Base-by-base conservation (phyloP, 2,329 filamentous ascomycete genomes). In the Scleromitrula shiraiana region DNA sequence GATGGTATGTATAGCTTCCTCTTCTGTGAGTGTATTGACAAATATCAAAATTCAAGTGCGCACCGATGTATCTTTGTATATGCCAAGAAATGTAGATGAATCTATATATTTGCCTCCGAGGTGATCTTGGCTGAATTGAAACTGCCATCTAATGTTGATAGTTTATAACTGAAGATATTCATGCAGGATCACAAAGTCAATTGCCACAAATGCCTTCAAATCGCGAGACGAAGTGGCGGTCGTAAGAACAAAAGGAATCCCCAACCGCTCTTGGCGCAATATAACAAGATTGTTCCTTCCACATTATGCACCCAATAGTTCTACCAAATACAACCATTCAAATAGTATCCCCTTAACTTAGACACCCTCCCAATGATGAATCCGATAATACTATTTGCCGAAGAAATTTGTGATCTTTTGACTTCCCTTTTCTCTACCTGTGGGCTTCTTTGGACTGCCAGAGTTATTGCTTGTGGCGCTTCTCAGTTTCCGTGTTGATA, bases 371-470 rank as follows among this genome's bases (percentile, higher is more conserved):
- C 7, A 24, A 26, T 15, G 14, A 15, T 22, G 26, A n/a, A 3
- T 26, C 5, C 7, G 8, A 23, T 36, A n/a, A 33, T n/a, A 19
- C 47, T 40, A 60, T 26, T 61, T 61, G 2, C 47, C 45, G 50
- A 80, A 78, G 61, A 79, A 79, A 59, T 65, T 73, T 29, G 76
- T 79, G 50, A 80, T 79, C 60, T 74, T 64, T 52, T 61, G 59
- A 49, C 56, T 60, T 6, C 59, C 59, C 30, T 60, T 61, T 14
- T 50, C 55, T 43, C 59, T 60, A 1, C 32, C 43, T 12, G 40
- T 30, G 19, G 50, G 22, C 30, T 60, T 63, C 26, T 49, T 52
- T 7, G 56, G 56, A 39, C 50, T 54, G n/a, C 46, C 52, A 32
- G 54, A 61, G 29, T 60, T 54, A 50, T 64, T 65, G 41, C 55